Conservation (phyloP, 176 grass and related monocot genomes). For the Panicum miliaceum region DNA sequence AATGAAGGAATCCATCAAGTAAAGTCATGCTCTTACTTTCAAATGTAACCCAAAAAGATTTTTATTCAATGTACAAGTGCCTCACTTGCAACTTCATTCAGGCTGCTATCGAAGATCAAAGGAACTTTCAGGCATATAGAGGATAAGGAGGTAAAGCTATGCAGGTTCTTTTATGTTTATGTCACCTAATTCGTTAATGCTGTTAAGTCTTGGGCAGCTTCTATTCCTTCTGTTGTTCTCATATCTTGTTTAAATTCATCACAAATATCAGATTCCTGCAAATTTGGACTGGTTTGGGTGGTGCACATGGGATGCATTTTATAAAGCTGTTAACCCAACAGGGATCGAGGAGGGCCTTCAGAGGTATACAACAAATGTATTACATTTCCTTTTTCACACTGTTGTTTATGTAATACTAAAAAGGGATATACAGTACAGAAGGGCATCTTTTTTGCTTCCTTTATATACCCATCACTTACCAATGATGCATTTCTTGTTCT, state of each 20-base stretch:
- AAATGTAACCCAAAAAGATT: neutral
- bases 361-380: slow-evolving; percentile 37
- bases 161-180: slow-evolving; percentile 6
- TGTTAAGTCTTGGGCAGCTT: slow-evolving; percentile 6
- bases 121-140: slow-evolving; percentile 62
- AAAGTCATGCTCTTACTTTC: neutral
- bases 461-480: neutral
- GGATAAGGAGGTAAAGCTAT: slow-evolving; percentile 53
- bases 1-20: slow-evolving; percentile 53
- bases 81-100: slow-evolving; percentile 8
- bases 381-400: neutral
- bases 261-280: slow-evolving; percentile 39
- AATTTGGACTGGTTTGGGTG: slow-evolving; percentile 67
- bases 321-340: slow-evolving; percentile 54
- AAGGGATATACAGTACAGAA: neutral
- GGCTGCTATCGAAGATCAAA: slow-evolving; percentile 55
- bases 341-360: slow-evolving; percentile 54
- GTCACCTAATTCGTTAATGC: neutral
- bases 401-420: neutral
- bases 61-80: neutral
- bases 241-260: neutral
- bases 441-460: neutral
- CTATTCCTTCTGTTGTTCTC: neutral
- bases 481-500: neutral
- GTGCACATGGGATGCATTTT: slow-evolving; percentile 85